Base-by-base conservation (phyloP, 176 grass and related monocot species). In the Carex cristatella region DNA sequence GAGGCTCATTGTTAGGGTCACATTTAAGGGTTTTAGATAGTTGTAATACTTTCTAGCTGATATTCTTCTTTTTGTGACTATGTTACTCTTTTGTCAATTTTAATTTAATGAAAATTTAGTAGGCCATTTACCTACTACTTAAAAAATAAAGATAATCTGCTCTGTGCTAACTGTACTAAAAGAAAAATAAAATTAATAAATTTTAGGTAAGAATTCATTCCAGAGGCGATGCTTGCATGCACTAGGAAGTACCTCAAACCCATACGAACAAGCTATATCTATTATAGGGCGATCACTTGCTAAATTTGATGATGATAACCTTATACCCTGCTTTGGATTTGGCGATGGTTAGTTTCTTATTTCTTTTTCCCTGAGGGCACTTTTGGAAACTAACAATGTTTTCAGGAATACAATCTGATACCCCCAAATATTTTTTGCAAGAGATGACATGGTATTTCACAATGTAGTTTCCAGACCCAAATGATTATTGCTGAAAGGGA, bases 291-390 rank as follows among this genome's bases (percentile, higher is more conserved):
- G 86, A 68, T 94, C 89, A 1, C 90, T 94, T 2, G 85, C 90
- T 65, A 76, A 86, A 79, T 97, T 97, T 67, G 90, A 94, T 23
- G 94, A 94, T 56, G 92, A 94, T 64, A 94, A 92, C 69, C 83
- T 92, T 16, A 97, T 97, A 86, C 92, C 90, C 37, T 92, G 88
- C 84, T 94, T 92, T 83, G 94, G 90, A 31, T 97, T 89, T 57
- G 94, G 92, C 4, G 92, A 97, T 61, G 79, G 89, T 94, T 28
- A 87, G 88, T 94, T 30, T 53, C n/a, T 85, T 84, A 32, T 60
- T 42, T 87, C 53, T 35, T 79, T 79, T 78, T 58, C 27, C 30
- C 53, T 11, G 58, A 35, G 14, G 53, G 51, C 74, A 37, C 28
- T 58, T 15, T 79, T 58, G 30, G 27, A 79, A 79, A 79, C 13